These are phyloP conservation scores for Claviceps digitariae DNA, from an alignment of 2,329 filamentous ascomycete species.

Conservation along the genomic window DNA sequence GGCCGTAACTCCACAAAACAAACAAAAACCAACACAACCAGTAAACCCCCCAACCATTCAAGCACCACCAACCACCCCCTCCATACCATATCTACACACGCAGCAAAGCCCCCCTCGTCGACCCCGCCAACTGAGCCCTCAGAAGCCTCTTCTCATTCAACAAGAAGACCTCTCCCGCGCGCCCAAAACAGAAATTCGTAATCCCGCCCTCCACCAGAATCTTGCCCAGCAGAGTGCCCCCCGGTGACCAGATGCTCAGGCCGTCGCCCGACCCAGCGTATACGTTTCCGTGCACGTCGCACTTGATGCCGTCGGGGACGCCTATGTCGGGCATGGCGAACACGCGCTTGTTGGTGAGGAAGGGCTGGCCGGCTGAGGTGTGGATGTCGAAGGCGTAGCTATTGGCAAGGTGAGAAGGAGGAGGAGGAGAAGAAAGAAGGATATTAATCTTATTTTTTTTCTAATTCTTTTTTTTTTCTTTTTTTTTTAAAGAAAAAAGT, in stretches of 20 bases:
- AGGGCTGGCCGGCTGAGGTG: conserved; percentile 17
- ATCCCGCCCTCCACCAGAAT: conserved; percentile 27
- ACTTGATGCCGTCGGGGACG: conserved; percentile 34
- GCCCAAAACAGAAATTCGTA: conserved; percentile 35
- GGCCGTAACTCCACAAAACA: no score
- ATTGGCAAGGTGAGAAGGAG: not conserved
- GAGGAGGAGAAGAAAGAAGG: not conserved
- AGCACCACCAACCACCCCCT: no score
- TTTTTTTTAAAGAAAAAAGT: no score
- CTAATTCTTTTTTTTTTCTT: no score
- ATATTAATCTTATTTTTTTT: no score
- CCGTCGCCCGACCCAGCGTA: conserved; percentile 36
- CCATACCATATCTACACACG: no score
- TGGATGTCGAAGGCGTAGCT: conserved; percentile 24
- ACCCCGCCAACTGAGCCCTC: conserved; percentile 14
- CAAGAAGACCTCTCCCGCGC: conserved; percentile 28
- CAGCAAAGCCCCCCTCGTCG: conserved; percentile 12
- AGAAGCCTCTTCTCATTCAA: conserved; percentile 33
- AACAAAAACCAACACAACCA: not conserved
- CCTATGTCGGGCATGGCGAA: conserved; percentile 36
- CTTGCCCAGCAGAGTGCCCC: conserved; percentile 31
- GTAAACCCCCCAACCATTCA: no score
- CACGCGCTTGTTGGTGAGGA: conserved; percentile 32
- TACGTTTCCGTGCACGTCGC: conserved; percentile 32
- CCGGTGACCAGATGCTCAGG: conserved; percentile 32